phyloP scores from a whole-genome alignment of 2,329 filamentous ascomycete species.

The Periconia sp. region DNA sequence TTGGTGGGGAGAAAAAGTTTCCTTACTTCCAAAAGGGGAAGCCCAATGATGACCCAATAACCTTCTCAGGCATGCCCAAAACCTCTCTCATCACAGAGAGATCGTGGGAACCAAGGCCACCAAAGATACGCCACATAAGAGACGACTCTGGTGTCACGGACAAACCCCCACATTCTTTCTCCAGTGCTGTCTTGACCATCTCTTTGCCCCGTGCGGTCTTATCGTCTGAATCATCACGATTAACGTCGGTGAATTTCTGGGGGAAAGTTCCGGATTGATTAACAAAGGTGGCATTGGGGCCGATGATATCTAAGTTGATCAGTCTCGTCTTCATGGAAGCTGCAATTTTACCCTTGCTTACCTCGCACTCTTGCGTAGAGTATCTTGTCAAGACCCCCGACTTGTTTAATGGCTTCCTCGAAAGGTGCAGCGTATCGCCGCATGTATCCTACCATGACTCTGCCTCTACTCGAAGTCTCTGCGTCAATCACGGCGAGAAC shows the following conservation, averaged over 20 bases:
- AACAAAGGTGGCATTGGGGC: conserved; percentile 60
- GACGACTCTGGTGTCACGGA: conserved; percentile 34
- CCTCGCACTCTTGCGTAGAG: conserved; percentile 62
- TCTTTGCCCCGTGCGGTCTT: conserved; percentile 28
- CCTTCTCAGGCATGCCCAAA: conserved; percentile 50
- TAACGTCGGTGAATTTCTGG: conserved; percentile 51
- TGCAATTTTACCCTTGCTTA: conserved; percentile 60
- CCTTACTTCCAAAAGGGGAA: conserved; percentile 12
- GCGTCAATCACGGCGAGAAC: conserved; percentile 57
- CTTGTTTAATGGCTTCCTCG: conserved; percentile 59
- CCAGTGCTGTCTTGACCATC: conserved; percentile 43
- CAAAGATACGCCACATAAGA: conserved; percentile 50
- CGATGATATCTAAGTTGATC: conserved; percentile 53
- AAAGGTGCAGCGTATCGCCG: conserved; percentile 66
- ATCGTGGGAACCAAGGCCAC: conserved; percentile 61
- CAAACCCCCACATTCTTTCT: conserved; percentile 19
- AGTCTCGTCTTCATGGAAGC: conserved; percentile 33
- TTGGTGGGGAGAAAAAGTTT: too few species aligned
- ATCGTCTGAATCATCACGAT: conserved; percentile 26
- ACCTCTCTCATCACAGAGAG: conserved; percentile 61
- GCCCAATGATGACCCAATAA: conserved; percentile 37
- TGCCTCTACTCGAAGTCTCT: conserved; percentile 51
- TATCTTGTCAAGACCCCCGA: conserved; percentile 59
- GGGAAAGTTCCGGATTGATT: conserved; percentile 57
- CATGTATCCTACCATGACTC: conserved; percentile 66